Percentiles rank a stretch among this genome's conserved stretches.
Conservation (phyloP, 257 asterid genomes). For the Solanum lignicaule region DNA sequence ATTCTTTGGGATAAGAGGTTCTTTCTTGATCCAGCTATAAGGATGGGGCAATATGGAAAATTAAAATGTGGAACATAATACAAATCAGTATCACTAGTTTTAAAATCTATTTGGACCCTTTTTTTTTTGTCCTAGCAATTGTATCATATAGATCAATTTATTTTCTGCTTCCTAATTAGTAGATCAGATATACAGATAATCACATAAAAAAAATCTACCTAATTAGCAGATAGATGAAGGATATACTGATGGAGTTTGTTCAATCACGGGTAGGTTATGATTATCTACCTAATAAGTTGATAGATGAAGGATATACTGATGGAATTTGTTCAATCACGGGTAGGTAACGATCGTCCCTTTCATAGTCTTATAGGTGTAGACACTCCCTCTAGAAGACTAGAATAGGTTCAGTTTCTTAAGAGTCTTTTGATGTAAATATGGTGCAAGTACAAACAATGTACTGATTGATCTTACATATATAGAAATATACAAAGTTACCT, state of each 20-base stretch:
- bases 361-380: not conserved
- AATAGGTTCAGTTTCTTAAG: not conserved
- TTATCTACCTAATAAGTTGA: not conserved
- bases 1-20: not conserved
- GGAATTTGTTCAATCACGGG: not conserved
- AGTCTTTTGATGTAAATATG: not conserved
- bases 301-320: not conserved
- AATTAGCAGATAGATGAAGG: not conserved
- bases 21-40: not conserved
- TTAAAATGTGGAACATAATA: not conserved
- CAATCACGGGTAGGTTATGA: not conserved
- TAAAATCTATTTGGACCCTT: not conserved
- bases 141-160: not conserved
- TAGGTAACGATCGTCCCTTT: not conserved
- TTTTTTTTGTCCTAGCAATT: not conserved
- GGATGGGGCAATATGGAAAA: not conserved
- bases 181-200: not conserved
- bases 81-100: not conserved
- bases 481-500: not conserved
- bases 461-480: not conserved
- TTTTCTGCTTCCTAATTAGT: not conserved
- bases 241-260: not conserved
- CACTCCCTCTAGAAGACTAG: not conserved
- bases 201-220: not conserved
- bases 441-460: not conserved